A percentile compares a stretch with the other conserved stretches of the same genome.
phyloP scores from a whole-genome alignment of 75 land plant species.

The Adiantum capillusveneris region DNA sequence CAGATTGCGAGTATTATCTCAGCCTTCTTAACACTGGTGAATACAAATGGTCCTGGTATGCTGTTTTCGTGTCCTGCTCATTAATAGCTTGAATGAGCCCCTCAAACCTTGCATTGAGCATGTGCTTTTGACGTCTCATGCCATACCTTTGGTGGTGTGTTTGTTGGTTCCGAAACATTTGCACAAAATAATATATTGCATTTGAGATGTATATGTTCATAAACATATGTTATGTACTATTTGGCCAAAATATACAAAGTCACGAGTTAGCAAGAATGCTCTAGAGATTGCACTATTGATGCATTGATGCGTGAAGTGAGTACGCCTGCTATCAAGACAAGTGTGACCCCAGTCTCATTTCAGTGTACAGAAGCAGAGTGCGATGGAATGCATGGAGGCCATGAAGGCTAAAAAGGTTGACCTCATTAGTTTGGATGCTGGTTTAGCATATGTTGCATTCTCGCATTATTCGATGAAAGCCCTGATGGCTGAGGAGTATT shows the following conservation, averaged over 20 bases:
- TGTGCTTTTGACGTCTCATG: not conserved
- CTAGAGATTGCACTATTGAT: not conserved
- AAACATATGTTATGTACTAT: not conserved
- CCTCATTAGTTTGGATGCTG: conserved; percentile 29
- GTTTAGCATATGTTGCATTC: conserved; percentile 38
- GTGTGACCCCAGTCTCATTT: not conserved
- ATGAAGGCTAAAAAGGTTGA: conserved; percentile 31
- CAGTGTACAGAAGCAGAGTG: conserved; percentile 26
- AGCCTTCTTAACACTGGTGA: conserved; percentile 8
- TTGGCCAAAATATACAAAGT: not conserved
- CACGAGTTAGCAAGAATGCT: not conserved
- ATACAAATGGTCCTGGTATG: conserved; percentile 33
- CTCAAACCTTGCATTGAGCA: too few relatives aligned
- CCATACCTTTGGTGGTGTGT: not conserved
- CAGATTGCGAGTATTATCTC: conserved; percentile 18
- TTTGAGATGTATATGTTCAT: not conserved
- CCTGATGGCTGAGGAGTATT: conserved; percentile 30
- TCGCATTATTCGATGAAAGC: conserved; percentile 41
- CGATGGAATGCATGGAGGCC: conserved; percentile 28
- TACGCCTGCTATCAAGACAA: not conserved
- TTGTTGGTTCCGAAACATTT: not conserved
- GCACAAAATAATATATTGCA: not conserved
- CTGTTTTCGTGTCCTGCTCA: too few relatives aligned
- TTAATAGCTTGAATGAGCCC: too few relatives aligned
- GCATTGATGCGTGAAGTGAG: not conserved